A percentile compares a stretch with the other conserved stretches of the same genome.
These are phyloP conservation scores for Cytospora piceae DNA, from an alignment of 2,329 filamentous ascomycete genomes.

Conservation along the genomic window DNA sequence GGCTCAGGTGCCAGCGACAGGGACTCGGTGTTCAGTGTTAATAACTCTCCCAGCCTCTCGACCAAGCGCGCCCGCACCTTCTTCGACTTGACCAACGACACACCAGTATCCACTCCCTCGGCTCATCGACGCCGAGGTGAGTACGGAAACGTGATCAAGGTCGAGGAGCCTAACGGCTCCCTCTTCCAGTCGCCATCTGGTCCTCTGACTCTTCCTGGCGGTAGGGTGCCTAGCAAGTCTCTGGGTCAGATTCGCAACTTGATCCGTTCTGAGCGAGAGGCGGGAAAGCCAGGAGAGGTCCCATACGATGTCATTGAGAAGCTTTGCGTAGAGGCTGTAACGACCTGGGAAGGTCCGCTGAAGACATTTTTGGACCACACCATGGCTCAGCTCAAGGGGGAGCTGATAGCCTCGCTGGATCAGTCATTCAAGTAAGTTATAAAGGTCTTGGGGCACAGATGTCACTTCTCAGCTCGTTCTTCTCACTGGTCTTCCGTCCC, in stretches of 20 bases:
- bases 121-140: slow-evolving; percentile 29
- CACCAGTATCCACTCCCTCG: slow-evolving; percentile 6
- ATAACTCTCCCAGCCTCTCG: slow-evolving; percentile 28
- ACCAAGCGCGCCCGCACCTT: slow-evolving; percentile 21
- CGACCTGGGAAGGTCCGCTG: slow-evolving; percentile 61
- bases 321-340: slow-evolving; percentile 60
- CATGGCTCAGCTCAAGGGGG: slow-evolving; percentile 50
- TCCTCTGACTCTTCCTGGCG: slow-evolving; percentile 9
- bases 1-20: slow-evolving; percentile 42
- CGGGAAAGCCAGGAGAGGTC: slow-evolving; percentile 62
- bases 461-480: neutral
- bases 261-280: slow-evolving; percentile 57
- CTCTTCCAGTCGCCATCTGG: slow-evolving; percentile 20
- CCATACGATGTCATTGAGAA: slow-evolving; percentile 63
- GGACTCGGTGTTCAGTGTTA: slow-evolving; percentile 40
- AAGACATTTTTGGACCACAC: slow-evolving; percentile 52
- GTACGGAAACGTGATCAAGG: slow-evolving; percentile 32
- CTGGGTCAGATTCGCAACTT: slow-evolving; percentile 57
- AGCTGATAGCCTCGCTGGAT: slow-evolving; percentile 52
- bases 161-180: slow-evolving; percentile 31
- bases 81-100: slow-evolving; percentile 26
- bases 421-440: slow-evolving; percentile 46
- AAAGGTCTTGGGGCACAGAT: neutral
- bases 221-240: slow-evolving; percentile 41
- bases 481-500: neutral